Conservation (phyloP, 2,329 filamentous ascomycete species). For the Epichloe coenophiala region DNA sequence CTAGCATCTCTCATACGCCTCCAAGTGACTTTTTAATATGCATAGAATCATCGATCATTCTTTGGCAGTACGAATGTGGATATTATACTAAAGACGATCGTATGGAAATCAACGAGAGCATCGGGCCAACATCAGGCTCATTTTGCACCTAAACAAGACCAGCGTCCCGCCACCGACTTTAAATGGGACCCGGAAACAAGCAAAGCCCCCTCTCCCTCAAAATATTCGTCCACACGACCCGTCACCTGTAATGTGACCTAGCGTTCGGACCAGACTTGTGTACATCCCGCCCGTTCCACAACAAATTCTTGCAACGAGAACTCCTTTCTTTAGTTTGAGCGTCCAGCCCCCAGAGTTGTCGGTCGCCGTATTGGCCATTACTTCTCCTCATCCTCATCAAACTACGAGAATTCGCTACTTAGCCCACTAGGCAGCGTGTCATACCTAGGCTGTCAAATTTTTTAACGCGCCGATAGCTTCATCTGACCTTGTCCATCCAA, state of each 20-base stretch:
- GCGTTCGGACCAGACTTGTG: neutral
- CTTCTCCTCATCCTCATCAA: neutral
- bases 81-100: too few relatives aligned
- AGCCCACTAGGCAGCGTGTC: neutral
- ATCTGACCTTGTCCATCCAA: neutral
- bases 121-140: neutral
- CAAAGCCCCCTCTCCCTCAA: neutral
- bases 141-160: neutral
- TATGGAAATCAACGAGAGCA: too few relatives aligned
- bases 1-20: too few relatives aligned
- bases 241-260: neutral
- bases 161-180: neutral
- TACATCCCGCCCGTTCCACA: conserved; percentile 5
- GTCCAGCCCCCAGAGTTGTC: neutral
- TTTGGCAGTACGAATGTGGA: too few relatives aligned
- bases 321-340: neutral
- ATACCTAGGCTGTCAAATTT: neutral
- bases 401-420: neutral
- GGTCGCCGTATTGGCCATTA: neutral
- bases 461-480: neutral
- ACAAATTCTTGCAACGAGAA: conserved; percentile 6
- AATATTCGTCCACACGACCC: neutral
- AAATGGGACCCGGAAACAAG: neutral
- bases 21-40: too few relatives aligned
- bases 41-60: too few relatives aligned